A percentile compares a stretch with the other conserved stretches of the same genome.
Evolutionary conservation across 225 moss, liverwort and hornwort species (phyloP).

Genomic region (Physcomitrium patens): DNA sequence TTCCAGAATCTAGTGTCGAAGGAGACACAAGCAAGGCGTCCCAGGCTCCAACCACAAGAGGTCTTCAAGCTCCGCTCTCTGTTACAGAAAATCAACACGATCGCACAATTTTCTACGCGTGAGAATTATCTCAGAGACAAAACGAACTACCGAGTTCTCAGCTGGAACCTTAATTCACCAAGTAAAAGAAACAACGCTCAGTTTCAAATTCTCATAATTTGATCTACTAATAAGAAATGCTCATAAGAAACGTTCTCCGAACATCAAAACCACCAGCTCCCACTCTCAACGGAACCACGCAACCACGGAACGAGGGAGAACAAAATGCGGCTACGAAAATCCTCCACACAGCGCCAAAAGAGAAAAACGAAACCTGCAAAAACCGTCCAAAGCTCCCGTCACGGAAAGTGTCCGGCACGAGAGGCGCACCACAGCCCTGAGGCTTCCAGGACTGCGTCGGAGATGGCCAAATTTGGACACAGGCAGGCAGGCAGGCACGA

Average conservation of each 20-base stretch:
- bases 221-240: constrained; percentile 1
- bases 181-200: constrained; percentile 4
- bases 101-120: background rate
- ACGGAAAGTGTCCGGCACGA: background rate
- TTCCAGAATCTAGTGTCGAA: constrained; percentile 1
- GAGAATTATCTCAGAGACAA: background rate
- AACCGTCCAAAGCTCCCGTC: background rate
- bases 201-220: constrained; percentile 18
- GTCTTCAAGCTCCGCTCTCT: constrained; percentile 16
- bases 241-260: too few species aligned
- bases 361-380: background rate
- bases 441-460: constrained; percentile 14
- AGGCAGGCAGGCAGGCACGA: background rate
- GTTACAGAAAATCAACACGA: background rate
- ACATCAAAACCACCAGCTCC: too few species aligned
- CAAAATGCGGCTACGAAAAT: background rate
- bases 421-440: constrained; percentile 13
- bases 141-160: constrained; percentile 8
- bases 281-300: too few species aligned
- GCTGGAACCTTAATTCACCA: constrained; percentile 16
- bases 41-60: too few species aligned
- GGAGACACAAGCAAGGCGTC: background rate
- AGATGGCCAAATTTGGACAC: constrained; percentile 26
- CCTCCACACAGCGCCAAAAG: too few species aligned
- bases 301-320: background rate